Base-by-base conservation (phyloP, 73 alveolate species). In the Paramecium bursaria region DNA sequence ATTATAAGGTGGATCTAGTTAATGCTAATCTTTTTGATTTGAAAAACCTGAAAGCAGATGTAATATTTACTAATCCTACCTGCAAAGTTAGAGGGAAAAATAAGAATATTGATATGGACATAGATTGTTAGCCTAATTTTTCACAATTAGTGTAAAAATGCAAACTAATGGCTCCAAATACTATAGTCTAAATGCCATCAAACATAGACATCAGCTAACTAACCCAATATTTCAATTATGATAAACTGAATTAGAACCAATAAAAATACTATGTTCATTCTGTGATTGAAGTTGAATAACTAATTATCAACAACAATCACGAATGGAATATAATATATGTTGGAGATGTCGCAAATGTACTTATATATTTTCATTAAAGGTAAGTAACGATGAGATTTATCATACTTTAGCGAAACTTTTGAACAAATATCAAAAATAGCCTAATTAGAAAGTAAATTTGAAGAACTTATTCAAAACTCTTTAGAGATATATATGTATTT, bases 311-410 rank as follows among this genome's bases (percentile, higher is more conserved):
- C 33, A 3, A 30, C 13, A 26, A 57, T n/a, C 25, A 30, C 17
- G 76, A 57, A 57, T 57, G 33, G 27, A 27, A 30, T n/a, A 42
- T 57, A 10, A 50, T 57, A 1, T 57, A 57, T 57, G 27, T 48
- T 30, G 76, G 76, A 26, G 76, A 57, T 27, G 76, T 30, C 4
- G 26, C 52, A 23, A 29, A 57, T 57, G 76, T 57, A 57, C 17
- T 26, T 51, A 51, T 51, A 26, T 17, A 51, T 51, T 21, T 10
- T 27, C 51, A n/a, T n/a, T n/a, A n/a, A n/a, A n/a, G n/a, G n/a
- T n/a, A n/a, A n/a, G n/a, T n/a, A n/a, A n/a, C n/a, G n/a, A n/a
- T n/a, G n/a, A n/a, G n/a, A n/a, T n/a, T n/a, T n/a, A n/a, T n/a
- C n/a, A n/a, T n/a, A n/a, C n/a, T n/a, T n/a, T n/a, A n/a, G n/a